phyloP scores from a whole-genome alignment of 2,329 filamentous ascomycete genomes.

The Didymella sp. region DNA sequence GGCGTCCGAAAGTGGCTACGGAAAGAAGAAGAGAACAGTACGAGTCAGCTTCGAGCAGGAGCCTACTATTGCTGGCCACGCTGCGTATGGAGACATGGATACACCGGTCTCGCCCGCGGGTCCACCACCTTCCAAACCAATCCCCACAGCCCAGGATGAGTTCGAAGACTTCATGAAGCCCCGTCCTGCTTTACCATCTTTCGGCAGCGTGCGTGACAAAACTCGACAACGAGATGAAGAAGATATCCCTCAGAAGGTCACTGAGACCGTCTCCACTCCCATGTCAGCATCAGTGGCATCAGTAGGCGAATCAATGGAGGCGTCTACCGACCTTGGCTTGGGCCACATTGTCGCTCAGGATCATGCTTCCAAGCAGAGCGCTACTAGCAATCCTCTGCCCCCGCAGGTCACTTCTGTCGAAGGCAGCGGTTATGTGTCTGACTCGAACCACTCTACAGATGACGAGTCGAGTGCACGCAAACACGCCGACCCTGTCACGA shows the following conservation, averaged over 20 bases:
- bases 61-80: constrained; percentile 62
- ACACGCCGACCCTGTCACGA: constrained; percentile 19
- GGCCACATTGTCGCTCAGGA: constrained; percentile 65
- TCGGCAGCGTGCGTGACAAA: constrained; percentile 75
- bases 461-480: constrained; percentile 18
- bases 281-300: constrained; percentile 44
- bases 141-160: constrained; percentile 59
- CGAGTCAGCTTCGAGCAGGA: constrained; percentile 82
- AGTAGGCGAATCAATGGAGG: constrained; percentile 52
- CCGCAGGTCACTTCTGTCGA: constrained; percentile 75
- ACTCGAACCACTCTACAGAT: constrained; percentile 53
- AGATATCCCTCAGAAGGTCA: constrained; percentile 60
- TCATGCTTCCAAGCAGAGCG: constrained; percentile 53
- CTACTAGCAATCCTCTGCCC: constrained; percentile 67
- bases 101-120: constrained; percentile 29
- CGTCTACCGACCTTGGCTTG: constrained; percentile 67
- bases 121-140: constrained; percentile 55
- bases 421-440: constrained; percentile 68
- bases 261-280: constrained; percentile 52
- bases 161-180: constrained; percentile 73
- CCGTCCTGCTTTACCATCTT: constrained; percentile 74
- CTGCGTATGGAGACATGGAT: constrained; percentile 34
- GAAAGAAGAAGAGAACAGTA: constrained; percentile 63
- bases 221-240: constrained; percentile 57
- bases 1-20: constrained; percentile 54